These are phyloP conservation scores for Paracamarosporium sp. DNA, from an alignment of 2,329 filamentous ascomycete species.

Conservation along the genomic window DNA sequence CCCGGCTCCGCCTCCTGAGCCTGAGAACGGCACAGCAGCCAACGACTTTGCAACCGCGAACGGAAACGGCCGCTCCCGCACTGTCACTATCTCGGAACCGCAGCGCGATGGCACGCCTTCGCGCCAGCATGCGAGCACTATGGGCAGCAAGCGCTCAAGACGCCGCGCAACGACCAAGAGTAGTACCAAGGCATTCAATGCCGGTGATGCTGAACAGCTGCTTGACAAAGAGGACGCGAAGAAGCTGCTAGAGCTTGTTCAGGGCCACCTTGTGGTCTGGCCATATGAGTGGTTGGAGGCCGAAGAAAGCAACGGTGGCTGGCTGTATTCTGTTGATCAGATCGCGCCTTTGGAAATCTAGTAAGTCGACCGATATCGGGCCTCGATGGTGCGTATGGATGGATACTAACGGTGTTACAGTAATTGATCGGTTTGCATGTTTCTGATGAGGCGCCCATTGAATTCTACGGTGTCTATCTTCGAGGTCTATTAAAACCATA, in stretches of 20 bases:
- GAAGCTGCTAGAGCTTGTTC: conserved; percentile 78
- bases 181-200: conserved; percentile 68
- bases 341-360: conserved; percentile 98
- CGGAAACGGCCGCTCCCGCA: conserved; percentile 33
- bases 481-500: not conserved
- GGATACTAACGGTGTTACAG: conserved; percentile 4
- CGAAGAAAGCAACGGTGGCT: conserved; percentile 92
- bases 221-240: conserved; percentile 76
- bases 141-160: conserved; percentile 51
- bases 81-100: conserved; percentile 46
- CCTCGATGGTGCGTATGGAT: not conserved
- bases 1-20: conserved; percentile 44
- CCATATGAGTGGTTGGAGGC: conserved; percentile 89
- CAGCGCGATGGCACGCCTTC: conserved; percentile 11
- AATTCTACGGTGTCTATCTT: not conserved
- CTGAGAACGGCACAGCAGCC: conserved; percentile 14
- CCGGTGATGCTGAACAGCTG: conserved; percentile 79
- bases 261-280: conserved; percentile 89
- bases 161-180: conserved; percentile 75
- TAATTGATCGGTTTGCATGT: not conserved
- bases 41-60: conserved; percentile 20
- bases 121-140: conserved; percentile 18
- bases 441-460: too few relatives aligned
- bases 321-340: conserved; percentile 95
- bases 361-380: conserved; percentile 48